A percentile compares a stretch with the other conserved stretches of the same genome.
Conservation (phyloP, 1,284 basidiomycete species). For the Peniophora sp. region DNA sequence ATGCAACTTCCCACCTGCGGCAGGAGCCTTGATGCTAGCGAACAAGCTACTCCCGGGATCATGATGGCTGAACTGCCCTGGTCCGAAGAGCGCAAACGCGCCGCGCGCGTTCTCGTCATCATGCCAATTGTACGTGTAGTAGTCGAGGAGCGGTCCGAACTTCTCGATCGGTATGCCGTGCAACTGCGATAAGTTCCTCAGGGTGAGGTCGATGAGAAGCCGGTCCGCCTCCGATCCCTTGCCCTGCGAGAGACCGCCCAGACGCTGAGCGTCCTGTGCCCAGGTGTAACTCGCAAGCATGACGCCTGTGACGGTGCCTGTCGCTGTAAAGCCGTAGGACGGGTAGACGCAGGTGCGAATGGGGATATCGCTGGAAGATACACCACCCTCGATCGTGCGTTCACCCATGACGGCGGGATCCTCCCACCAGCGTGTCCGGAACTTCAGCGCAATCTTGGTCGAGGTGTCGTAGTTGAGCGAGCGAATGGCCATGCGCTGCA, state of each 20-base stretch:
- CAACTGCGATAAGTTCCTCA: background rate
- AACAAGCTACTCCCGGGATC: too few relatives aligned
- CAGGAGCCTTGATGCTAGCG: too few relatives aligned
- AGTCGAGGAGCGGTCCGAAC: background rate
- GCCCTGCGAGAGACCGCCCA: background rate
- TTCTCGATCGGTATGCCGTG: background rate
- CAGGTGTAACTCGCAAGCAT: conserved; percentile 16
- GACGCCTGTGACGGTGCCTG: conserved; percentile 4
- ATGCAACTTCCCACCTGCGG: too few relatives aligned
- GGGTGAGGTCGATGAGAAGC: background rate
- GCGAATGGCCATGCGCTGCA: conserved; percentile 20
- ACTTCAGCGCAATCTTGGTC: conserved; percentile 25
- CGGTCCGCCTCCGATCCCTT: background rate
- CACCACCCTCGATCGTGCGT: conserved; percentile 14
- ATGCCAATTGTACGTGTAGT: background rate
- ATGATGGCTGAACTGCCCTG: background rate
- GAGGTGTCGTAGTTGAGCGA: conserved; percentile 20
- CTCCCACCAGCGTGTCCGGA: conserved; percentile 26
- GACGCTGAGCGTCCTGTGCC: conserved; percentile 2
- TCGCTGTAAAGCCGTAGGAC: conserved; percentile 14
- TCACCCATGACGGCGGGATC: conserved; percentile 1
- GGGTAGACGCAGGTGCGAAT: conserved; percentile 25
- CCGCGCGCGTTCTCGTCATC: background rate
- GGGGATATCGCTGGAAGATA: conserved; percentile 21
- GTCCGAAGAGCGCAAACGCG: background rate